Base-by-base conservation (phyloP, 768 basidiomycete species). In the Grammothele lineata region DNA sequence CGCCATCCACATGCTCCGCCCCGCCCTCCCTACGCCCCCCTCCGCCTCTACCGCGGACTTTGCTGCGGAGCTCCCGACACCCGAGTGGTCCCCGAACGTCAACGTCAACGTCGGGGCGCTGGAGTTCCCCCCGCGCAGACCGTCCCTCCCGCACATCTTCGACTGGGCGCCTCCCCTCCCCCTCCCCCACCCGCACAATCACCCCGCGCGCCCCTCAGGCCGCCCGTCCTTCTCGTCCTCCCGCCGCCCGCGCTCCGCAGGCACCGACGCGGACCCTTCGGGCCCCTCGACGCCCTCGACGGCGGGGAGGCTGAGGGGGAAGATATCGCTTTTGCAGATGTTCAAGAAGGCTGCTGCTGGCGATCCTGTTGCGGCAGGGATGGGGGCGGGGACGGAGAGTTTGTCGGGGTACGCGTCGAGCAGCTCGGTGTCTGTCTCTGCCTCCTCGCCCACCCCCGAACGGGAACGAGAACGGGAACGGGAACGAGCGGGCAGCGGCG, bases 271-370 rank as follows among this genome's bases (percentile, higher is more conserved):
- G 45, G 83, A 85, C 21, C 66, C 59, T 19, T 40, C 51, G 3
- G 38, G 21, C 9, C n/a, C 45, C 14, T 38, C 45, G 15, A 36
- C 41, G 27, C 56, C 61, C 23, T 50, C 62, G 36, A 69, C 75
- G 27, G 53, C 54, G 19, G 67, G 67, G 44, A 81, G 72, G 56
- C 64, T 86, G 4, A 75, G 76, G 22, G 80, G 81, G 64, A 90
- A 90, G 63, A 76, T 87, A 47, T 88, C 87, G 19, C 68, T 90
- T 43, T 70, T 88, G 53, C 81, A 78, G 55, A 71, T 89, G 14
- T 88, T 89, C 70, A 84, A 78, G 72, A 85, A 83, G 66, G 43
- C 50, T 3, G 50, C 70, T 0, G 70, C 67, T 11, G 73, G 63
- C 11, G 71, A 68, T 26, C 47, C 54, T 15, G 42, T 55, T 22